phyloP scores from a whole-genome alignment of 2,329 filamentous ascomycete species.

The Thermoascus crustaceus region DNA sequence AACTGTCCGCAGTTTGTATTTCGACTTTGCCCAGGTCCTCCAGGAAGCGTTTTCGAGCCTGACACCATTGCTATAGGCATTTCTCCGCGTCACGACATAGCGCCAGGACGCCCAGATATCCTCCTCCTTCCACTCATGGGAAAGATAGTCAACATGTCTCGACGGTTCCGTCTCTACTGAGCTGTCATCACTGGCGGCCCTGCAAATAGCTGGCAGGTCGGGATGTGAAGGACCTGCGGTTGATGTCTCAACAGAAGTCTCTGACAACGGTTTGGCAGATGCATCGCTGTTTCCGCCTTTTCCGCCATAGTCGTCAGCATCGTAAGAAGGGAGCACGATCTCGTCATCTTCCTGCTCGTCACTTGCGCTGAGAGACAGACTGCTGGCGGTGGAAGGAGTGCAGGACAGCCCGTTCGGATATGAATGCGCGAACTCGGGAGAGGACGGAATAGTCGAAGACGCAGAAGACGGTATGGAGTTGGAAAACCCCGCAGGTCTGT shows the following conservation, averaged over 20 bases:
- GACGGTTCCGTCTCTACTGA: constrained; percentile 67
- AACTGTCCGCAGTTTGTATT: constrained; percentile 77
- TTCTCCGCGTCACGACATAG: constrained; percentile 74
- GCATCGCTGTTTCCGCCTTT: constrained; percentile 3
- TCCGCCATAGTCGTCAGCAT: constrained; percentile 36
- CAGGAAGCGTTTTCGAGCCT: constrained; percentile 92
- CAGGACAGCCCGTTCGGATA: constrained; percentile 24
- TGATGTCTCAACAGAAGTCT: constrained; percentile 14
- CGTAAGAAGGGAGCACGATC: constrained; percentile 37
- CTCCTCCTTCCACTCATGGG: constrained; percentile 87
- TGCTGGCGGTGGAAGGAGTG: constrained; percentile 30
- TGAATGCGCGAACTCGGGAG: constrained; percentile 26
- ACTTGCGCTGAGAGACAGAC: constrained; percentile 26
- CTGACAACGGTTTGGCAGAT: constrained; percentile 11
- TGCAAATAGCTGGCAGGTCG: constrained; percentile 48
- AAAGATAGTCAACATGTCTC: constrained; percentile 89
- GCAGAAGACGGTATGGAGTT: constrained; percentile 23
- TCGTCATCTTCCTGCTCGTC: constrained; percentile 27
- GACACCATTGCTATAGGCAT: constrained; percentile 70
- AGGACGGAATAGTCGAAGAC: constrained; percentile 30
- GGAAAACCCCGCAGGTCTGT: constrained; percentile 16
- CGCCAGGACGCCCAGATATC: constrained; percentile 98
- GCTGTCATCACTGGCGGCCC: constrained; percentile 70
- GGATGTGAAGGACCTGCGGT: constrained; percentile 47
- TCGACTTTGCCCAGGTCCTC: constrained; percentile 92